Base-by-base conservation (phyloP, 1,284 basidiomycete genomes). In the Boletus sp. region DNA sequence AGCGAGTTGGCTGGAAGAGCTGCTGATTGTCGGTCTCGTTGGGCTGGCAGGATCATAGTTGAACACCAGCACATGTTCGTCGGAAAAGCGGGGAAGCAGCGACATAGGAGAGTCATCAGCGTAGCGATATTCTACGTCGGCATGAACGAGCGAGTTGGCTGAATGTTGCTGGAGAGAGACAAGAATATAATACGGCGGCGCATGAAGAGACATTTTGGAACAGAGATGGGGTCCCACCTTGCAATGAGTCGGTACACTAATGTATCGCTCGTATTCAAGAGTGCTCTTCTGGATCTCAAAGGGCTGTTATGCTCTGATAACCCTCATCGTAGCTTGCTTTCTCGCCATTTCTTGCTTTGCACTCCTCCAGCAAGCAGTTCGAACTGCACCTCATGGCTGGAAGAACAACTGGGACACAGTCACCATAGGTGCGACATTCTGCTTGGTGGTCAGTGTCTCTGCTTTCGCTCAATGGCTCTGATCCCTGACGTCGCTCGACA, bases 71-170 rank as follows among this genome's bases (percentile, higher is more conserved):
- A 90, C 79, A 57, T 83, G 83, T 61, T 88, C 83, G 35, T 76
- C 73, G 8, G 76, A 69, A 35, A 72, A 71, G 35, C 69, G 72
- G 12, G 84, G 82, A 26, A 88, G 67, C 8, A 89, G 64, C 9
- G 76, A 65, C 19, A 77, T 65, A 1, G 85, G 81, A 0, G 81
- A 73, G 59, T 91, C 88, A 57, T 91, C 87, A 20, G 80, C 77
- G 61, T 88, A 91, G 57, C 86, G 83, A 61, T 90, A 90, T 57
- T 89, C 82, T n/a, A 91, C 80, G 42, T 71, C 65, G 6, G 85
- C 84, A 60, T 91, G 88, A n/a, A 74, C 68, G 50, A 89, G 75
- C 23, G 74, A 58, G 19, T 50, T 38, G 10, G 56, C 26, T 66
- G 66, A 10, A 70, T 58, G 46, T 67, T 55, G 49, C 51, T 68